Percentiles rank a stretch among this genome's conserved stretches.
Conservation (phyloP, 805 yeast genomes). For the Candida verbasci region DNA sequence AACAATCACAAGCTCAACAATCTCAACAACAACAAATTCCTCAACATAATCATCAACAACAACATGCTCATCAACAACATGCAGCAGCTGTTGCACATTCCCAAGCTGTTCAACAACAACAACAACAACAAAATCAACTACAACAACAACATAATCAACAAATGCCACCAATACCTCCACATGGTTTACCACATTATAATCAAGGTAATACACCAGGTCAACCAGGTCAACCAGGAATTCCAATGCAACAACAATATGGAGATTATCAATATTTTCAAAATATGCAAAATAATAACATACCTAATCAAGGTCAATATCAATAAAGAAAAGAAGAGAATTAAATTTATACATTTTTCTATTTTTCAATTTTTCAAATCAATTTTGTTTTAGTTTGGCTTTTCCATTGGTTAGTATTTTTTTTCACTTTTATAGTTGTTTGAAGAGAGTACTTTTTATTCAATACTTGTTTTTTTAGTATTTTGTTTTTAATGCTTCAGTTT, state of each 20-base stretch:
- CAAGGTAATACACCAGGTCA: slow-evolving; percentile 13
- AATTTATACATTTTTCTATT: no score
- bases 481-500: background rate
- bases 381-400: background rate
- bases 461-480: background rate
- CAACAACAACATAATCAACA: slow-evolving; percentile 14
- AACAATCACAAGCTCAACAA: slow-evolving; percentile 11
- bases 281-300: slow-evolving; percentile 43
- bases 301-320: slow-evolving; percentile 54
- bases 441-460: no score
- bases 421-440: no score
- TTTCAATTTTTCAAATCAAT: no score
- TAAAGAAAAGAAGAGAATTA: no score
- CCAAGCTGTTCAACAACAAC: slow-evolving; percentile 13
- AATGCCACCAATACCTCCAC: slow-evolving; percentile 8
- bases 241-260: slow-evolving; percentile 42
- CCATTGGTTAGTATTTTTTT: no score
- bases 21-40: slow-evolving; percentile 24
- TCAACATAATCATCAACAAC: slow-evolving; percentile 24
- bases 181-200: slow-evolving; percentile 6
- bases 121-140: slow-evolving; percentile 21
- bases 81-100: slow-evolving; percentile 28
- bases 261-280: slow-evolving; percentile 60
- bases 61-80: slow-evolving; percentile 22
- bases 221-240: slow-evolving; percentile 25